Conservation (phyloP, 1,139 yeast genomes). For the Kluyveromyces sp. region DNA sequence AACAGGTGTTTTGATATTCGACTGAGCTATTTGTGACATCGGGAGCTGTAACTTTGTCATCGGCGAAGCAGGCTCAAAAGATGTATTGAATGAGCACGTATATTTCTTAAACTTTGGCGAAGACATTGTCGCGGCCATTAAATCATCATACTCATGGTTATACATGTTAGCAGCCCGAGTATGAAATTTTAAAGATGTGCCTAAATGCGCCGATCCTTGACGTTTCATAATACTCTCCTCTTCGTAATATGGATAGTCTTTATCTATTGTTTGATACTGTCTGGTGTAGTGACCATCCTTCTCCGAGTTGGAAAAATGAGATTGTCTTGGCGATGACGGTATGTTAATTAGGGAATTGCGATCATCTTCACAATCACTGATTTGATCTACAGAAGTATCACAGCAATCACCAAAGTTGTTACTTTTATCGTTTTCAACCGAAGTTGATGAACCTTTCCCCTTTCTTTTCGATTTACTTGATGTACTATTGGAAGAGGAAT, state of each 20-base stretch:
- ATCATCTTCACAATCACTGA: neutral
- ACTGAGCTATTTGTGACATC: neutral
- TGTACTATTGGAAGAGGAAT: neutral
- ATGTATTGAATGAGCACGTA: constrained; percentile 29
- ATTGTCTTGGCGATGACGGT: constrained; percentile 2
- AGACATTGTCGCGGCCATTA: constrained; percentile 5
- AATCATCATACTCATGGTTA: constrained; percentile 1
- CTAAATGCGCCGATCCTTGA: neutral
- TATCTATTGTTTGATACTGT: neutral
- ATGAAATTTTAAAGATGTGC: neutral
- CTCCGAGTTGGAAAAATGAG: neutral
- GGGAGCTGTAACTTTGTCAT: constrained; percentile 1
- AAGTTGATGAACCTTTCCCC: neutral
- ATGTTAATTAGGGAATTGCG: neutral
- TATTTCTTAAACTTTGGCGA: constrained; percentile 19
- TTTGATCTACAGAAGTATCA: neutral
- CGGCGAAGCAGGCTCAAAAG: constrained; percentile 27
- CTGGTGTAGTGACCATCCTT: neutral
- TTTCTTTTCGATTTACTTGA: neutral
- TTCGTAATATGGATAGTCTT: constrained; percentile 1
- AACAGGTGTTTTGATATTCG: constrained; percentile 1
- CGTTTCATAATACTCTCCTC: neutral
- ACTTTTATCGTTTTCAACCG: neutral
- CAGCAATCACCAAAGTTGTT: neutral
- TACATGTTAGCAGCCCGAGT: neutral